phyloP scores from a whole-genome alignment of 1,284 basidiomycete species.

The Cystobasidium sp. region DNA sequence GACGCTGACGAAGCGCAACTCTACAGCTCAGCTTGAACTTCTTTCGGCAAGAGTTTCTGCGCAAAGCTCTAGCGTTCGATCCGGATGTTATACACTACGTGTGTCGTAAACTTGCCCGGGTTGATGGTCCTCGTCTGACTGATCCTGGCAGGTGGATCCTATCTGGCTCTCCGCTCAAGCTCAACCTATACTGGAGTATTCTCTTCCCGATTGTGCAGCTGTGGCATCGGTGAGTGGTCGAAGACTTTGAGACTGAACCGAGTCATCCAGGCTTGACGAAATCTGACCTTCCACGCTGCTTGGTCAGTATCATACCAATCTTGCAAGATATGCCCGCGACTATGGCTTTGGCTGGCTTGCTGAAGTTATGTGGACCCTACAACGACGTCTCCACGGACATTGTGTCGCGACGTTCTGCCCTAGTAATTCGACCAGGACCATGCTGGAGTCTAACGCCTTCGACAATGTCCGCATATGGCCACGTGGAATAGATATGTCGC shows the following conservation, averaged over 20 bases:
- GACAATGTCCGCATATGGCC: conserved; percentile 63
- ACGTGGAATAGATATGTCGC: conserved; percentile 60
- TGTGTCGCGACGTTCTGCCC: conserved; percentile 63
- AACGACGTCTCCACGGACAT: conserved; percentile 49
- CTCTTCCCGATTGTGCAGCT: conserved; percentile 58
- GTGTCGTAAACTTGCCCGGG: no score
- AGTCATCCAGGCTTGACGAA: background rate
- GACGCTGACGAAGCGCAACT: background rate
- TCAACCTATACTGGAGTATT: conserved; percentile 56
- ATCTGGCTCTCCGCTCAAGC: conserved; percentile 63
- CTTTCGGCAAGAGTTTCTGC: conserved; percentile 63
- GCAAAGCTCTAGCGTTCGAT: conserved; percentile 59
- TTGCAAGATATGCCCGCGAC: conserved; percentile 61
- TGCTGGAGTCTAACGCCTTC: conserved; percentile 61
- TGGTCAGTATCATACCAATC: conserved; percentile 39
- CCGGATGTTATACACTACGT: conserved; percentile 64
- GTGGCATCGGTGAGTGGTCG: conserved; percentile 54
- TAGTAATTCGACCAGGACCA: conserved; percentile 61
- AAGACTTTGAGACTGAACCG: conserved; percentile 60
- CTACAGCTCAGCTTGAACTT: conserved; percentile 63
- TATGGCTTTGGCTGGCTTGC: conserved; percentile 64
- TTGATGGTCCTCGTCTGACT: background rate
- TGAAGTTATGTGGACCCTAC: conserved; percentile 58
- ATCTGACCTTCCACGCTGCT: no score
- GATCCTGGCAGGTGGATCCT: conserved; percentile 57